Evolutionary conservation across 2,329 filamentous ascomycete species (phyloP).

Genomic region (Aspergillus ochraceoroseus): DNA sequence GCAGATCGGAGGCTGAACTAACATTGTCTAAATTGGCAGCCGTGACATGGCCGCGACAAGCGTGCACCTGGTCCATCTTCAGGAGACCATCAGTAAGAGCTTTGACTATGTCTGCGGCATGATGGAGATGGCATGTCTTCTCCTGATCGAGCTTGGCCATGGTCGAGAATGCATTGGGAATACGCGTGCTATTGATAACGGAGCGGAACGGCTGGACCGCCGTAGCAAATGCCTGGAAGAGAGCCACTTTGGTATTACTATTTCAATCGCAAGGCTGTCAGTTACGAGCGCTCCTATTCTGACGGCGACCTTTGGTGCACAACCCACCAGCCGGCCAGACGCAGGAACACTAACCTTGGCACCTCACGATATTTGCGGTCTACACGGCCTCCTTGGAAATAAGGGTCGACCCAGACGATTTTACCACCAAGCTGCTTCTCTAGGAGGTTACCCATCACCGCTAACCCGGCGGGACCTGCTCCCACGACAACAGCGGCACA

Average conservation of each 20-base stretch:
- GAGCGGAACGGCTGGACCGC: constrained; percentile 51
- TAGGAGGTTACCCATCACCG: constrained; percentile 57
- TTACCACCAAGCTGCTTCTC: constrained; percentile 49
- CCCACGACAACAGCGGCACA: constrained; percentile 57
- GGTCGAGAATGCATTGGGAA: constrained; percentile 53
- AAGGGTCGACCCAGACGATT: constrained; percentile 57
- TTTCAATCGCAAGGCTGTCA: constrained; percentile 12
- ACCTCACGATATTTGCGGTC: constrained; percentile 57
- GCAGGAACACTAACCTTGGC: constrained; percentile 42
- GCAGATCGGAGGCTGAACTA: constrained; percentile 12
- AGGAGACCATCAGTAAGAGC: constrained; percentile 43
- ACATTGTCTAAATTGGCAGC: constrained; percentile 34
- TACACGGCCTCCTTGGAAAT: constrained; percentile 52
- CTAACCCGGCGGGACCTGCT: constrained; percentile 56
- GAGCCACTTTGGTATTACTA: constrained; percentile 58
- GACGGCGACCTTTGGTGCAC: background rate
- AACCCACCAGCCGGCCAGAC: constrained; percentile 4
- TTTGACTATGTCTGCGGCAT: constrained; percentile 54
- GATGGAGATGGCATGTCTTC: constrained; percentile 53
- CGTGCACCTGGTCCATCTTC: constrained; percentile 36
- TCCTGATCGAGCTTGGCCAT: constrained; percentile 53
- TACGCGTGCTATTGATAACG: constrained; percentile 46
- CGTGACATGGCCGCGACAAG: constrained; percentile 33
- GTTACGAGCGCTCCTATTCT: constrained; percentile 14
- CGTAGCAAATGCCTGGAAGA: constrained; percentile 56